phyloP scores from a whole-genome alignment of 345 rosid species.

The Zanthoxylum bungeanum region DNA sequence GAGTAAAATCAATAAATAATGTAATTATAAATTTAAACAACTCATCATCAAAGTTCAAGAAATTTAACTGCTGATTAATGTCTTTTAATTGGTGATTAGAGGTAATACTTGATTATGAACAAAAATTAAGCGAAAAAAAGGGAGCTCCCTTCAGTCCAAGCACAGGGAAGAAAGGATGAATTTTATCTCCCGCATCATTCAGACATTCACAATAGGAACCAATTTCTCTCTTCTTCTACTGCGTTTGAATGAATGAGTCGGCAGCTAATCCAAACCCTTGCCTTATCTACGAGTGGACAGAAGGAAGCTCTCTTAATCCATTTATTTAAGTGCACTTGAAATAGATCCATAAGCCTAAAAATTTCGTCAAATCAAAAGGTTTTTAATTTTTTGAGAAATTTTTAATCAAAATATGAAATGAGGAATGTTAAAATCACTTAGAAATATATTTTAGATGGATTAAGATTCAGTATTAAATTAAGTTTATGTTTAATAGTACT shows the following conservation, averaged over 20 bases:
- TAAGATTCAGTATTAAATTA: too few species aligned
- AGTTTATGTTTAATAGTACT: too few species aligned
- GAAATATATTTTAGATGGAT: background rate
- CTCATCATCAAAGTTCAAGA: too few species aligned
- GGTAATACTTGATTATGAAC: background rate
- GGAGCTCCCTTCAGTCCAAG: slow-evolving; percentile 63
- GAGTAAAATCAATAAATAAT: too few species aligned
- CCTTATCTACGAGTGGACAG: slow-evolving; percentile 42
- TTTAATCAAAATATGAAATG: too few species aligned
- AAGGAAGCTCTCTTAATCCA: slow-evolving; percentile 42
- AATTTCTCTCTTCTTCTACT: slow-evolving; percentile 13
- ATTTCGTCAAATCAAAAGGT: background rate
- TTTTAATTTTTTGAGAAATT: background rate
- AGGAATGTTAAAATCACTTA: background rate
- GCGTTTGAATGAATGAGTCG: slow-evolving; percentile 51
- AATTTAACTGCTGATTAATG: too few species aligned
- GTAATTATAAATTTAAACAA: too few species aligned
- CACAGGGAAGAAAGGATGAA: slow-evolving; percentile 40
- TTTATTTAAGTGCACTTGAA: background rate
- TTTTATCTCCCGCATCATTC: slow-evolving; percentile 97
- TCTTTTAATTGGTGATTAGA: background rate
- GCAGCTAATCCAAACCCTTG: slow-evolving; percentile 44
- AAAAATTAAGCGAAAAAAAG: slow-evolving; percentile 3
- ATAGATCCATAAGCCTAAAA: background rate
- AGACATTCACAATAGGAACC: slow-evolving; percentile 59